Base-by-base conservation (phyloP, 169 alveolate species). In the Cyclospora cayetanensis region DNA sequence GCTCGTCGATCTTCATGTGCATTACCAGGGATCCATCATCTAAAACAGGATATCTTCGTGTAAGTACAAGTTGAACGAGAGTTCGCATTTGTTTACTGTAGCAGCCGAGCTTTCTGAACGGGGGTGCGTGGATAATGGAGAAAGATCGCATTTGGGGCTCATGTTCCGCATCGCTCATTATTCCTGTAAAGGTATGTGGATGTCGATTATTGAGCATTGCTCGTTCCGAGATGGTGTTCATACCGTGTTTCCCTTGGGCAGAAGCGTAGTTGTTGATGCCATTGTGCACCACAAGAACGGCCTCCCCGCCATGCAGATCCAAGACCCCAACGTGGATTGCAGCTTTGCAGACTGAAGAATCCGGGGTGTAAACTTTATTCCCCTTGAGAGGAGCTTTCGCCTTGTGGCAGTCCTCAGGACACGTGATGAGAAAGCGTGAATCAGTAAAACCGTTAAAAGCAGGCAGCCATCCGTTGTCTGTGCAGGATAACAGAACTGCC, bases 111-210 rank as follows among this genome's bases (percentile, higher is more conserved):
- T 93, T 88, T 68, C 90, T 74, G 60, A 92, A 95, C 43, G 87
- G 92, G 25, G 96, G 96, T 60, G 97, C 95, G 31, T 93, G 70
- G 74, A 91, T 80, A 9, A 96, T 94, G 22, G 97, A 91, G 76
- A 96, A 96, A 22, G 97, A 95, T 27, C 97, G 68, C 93, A 96
- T 93, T 39, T 95, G 96, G n/a, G 98, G 96, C 39, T 41, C 63
- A 74, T 60, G 70, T 43, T 85, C 94, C 35, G 95, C 85, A 12
- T 27, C 29, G 52, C 94, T 91, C 12, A 31, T 22, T 12, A 91
- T 39, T 31, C 91, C 94, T 22, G 68, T 22, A 55, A 55, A 31
- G 25, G 68, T 22, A 11, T 4, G 12, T 4, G 35, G 25, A 31
- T 15, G 34, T 15, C 4, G 4, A 29, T 9, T 55, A 29, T 15